Conservation (phyloP, 139 green algal genomes). For the Chlorella sp. region DNA sequence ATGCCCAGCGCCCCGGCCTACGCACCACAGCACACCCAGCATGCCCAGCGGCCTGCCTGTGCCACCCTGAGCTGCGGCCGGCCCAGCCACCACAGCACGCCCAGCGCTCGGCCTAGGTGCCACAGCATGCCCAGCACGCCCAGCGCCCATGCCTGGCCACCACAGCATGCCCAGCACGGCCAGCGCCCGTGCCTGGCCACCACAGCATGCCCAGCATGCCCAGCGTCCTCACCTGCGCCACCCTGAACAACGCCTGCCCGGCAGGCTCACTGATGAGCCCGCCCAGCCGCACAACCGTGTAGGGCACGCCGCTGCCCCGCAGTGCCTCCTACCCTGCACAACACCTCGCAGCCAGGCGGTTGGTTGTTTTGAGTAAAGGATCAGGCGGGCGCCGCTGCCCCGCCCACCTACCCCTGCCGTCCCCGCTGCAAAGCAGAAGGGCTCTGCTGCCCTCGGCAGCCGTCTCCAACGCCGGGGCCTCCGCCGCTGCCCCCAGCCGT, state of each 20-base stretch:
- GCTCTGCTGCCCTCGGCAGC: too few species aligned
- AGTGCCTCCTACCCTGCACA: slow-evolving; percentile 65
- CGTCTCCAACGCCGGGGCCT: too few species aligned
- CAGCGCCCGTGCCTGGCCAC: too few species aligned
- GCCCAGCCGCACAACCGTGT: slow-evolving; percentile 71
- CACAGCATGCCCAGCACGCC: not conserved
- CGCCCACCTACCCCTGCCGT: not conserved
- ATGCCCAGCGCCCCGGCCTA: too few species aligned
- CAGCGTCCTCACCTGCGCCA: slow-evolving; percentile 19
- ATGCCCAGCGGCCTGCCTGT: too few species aligned
- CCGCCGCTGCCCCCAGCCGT: not conserved
- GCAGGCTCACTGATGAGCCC: slow-evolving; percentile 49
- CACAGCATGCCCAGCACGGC: not conserved
- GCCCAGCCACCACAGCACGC: too few species aligned
- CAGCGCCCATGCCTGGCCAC: not conserved
- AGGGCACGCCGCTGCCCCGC: slow-evolving; percentile 56
- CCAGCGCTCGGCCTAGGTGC: too few species aligned
- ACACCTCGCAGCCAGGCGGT: too few species aligned
- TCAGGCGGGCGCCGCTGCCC: not conserved
- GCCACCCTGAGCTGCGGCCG: too few species aligned
- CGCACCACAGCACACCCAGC: too few species aligned
- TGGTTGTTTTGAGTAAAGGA: not conserved
- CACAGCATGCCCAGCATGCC: too few species aligned
- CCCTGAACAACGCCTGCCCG: slow-evolving; percentile 37
- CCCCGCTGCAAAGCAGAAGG: too few species aligned